A percentile compares a stretch with the other conserved stretches of the same genome.
phyloP scores from a whole-genome alignment of 192 early-diverging fungal genomes.

The Thoreauomyces humboldtii region DNA sequence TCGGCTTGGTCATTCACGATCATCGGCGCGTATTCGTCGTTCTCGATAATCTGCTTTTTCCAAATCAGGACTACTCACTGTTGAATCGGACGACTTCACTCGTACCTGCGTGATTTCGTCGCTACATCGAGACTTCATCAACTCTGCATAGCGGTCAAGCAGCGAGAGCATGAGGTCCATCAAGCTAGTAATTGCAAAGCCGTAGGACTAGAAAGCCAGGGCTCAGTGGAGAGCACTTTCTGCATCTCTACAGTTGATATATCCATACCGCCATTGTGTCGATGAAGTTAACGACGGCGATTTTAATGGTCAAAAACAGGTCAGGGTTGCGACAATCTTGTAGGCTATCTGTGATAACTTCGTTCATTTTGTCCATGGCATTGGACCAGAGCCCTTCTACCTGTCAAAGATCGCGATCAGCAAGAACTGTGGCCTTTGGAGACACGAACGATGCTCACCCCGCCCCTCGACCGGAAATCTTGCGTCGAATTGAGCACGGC shows the following conservation, averaged over 20 bases:
- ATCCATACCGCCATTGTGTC: slow-evolving; percentile 85
- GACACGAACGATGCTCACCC: slow-evolving; percentile 24
- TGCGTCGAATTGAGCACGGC: slow-evolving; percentile 81
- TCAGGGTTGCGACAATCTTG: slow-evolving; percentile 76
- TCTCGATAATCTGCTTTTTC: slow-evolving; percentile 63
- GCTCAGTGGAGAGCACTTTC: not conserved
- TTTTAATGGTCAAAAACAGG: slow-evolving; percentile 76
- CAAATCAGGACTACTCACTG: not conserved
- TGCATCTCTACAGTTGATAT: not conserved
- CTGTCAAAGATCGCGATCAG: slow-evolving; percentile 31
- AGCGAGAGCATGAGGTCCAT: slow-evolving; percentile 71
- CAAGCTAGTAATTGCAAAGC: slow-evolving; percentile 67
- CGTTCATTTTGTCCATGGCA: slow-evolving; percentile 76
- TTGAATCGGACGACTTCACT: not conserved
- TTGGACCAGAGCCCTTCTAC: slow-evolving; percentile 89
- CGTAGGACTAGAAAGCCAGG: slow-evolving; percentile 59
- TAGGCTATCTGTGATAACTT: slow-evolving; percentile 75
- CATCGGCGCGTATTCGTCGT: slow-evolving; percentile 82
- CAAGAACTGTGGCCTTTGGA: not conserved
- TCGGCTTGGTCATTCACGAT: slow-evolving; percentile 63
- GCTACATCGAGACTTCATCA: slow-evolving; percentile 67
- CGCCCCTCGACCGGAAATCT: slow-evolving; percentile 85
- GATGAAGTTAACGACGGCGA: slow-evolving; percentile 78
- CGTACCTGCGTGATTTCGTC: slow-evolving; percentile 65
- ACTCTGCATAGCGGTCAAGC: slow-evolving; percentile 76